These are phyloP conservation scores for Xylaria sp. DNA, from an alignment of 2,329 filamentous ascomycete genomes.

Conservation along the genomic window DNA sequence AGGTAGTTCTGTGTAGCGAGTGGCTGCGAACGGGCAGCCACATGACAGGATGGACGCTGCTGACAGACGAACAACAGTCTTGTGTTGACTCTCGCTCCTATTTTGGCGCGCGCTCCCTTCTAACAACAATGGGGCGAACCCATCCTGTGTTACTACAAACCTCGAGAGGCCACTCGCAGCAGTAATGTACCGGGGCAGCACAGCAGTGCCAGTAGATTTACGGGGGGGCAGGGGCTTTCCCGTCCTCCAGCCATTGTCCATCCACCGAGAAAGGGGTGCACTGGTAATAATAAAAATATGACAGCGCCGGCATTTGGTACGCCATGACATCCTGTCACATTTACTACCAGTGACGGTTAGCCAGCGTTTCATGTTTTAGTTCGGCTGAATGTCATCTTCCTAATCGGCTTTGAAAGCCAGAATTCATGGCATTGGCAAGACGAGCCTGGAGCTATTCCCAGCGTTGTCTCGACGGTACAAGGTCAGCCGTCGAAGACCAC, in stretches of 20 bases:
- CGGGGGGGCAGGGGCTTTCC: constrained; percentile 24
- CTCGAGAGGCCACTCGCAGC: constrained; percentile 36
- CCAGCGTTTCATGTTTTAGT: constrained; percentile 21
- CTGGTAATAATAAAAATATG: constrained; percentile 7
- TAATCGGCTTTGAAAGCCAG: constrained; percentile 7
- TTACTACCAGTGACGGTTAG: background rate
- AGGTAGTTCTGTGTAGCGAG: constrained; percentile 31
- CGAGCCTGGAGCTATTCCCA: constrained; percentile 6
- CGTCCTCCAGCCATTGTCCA: constrained; percentile 19
- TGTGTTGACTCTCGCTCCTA: background rate
- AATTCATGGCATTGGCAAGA: constrained; percentile 10
- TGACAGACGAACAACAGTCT: constrained; percentile 5
- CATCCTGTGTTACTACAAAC: constrained; percentile 33
- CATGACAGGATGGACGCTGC: constrained; percentile 23
- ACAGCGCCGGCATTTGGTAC: constrained; percentile 14
- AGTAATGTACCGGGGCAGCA: constrained; percentile 13
- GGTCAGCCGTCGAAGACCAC: constrained; percentile 20
- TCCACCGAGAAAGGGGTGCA: constrained; percentile 2
- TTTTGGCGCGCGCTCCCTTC: constrained; percentile 18
- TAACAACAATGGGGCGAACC: constrained; percentile 30
- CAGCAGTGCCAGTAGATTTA: constrained; percentile 20
- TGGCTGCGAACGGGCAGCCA: constrained; percentile 36
- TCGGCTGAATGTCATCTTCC: constrained; percentile 4
- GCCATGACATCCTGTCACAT: constrained; percentile 16
- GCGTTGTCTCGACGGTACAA: constrained; percentile 1